phyloP scores from a whole-genome alignment of 2,329 filamentous ascomycete genomes.

The Hypoxylon sp. region DNA sequence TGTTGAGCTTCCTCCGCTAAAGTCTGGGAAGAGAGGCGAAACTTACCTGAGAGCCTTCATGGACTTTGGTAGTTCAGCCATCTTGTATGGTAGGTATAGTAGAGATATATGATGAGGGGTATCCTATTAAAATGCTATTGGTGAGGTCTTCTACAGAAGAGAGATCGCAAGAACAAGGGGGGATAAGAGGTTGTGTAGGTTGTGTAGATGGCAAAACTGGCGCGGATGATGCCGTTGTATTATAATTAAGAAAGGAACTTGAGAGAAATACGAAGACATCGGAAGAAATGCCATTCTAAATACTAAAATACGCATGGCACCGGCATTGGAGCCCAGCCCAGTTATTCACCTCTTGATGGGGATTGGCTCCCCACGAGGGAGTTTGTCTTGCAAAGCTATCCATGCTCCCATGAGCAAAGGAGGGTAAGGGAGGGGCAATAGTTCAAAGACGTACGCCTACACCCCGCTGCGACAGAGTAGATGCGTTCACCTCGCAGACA shows the following conservation, averaged over 20 bases:
- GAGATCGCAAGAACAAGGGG: constrained; percentile 7
- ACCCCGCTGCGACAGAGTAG: constrained; percentile 36
- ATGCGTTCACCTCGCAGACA: constrained; percentile 41
- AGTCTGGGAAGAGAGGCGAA: constrained; percentile 5
- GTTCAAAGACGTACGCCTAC: constrained; percentile 14
- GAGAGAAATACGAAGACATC: constrained; percentile 10
- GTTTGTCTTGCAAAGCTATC: constrained; percentile 34
- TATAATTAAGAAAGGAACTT: constrained; percentile 15
- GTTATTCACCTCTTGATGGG: constrained; percentile 16
- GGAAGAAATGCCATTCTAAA: constrained; percentile 22
- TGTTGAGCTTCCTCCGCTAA: constrained; percentile 1
- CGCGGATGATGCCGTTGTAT: constrained; percentile 1
- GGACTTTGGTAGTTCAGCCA: constrained; percentile 49
- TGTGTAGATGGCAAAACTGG: constrained; percentile 5
- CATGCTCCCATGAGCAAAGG: constrained; percentile 28
- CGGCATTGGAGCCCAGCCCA: constrained; percentile 23
- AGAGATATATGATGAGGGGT: constrained; percentile 31
- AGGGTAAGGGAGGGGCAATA: constrained; percentile 37
- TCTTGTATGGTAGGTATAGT: constrained; percentile 41
- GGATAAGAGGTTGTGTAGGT: constrained; percentile 5
- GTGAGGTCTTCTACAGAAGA: too few species aligned
- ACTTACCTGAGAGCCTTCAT: constrained; percentile 68
- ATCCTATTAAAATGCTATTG: constrained; percentile 12
- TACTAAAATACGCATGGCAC: too few species aligned
- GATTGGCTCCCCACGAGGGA: constrained; percentile 28